A percentile compares a stretch with the other conserved stretches of the same genome.
Evolutionary conservation across 2,329 filamentous ascomycete genomes (phyloP).

Genomic region (Sordariomycetes sp.): DNA sequence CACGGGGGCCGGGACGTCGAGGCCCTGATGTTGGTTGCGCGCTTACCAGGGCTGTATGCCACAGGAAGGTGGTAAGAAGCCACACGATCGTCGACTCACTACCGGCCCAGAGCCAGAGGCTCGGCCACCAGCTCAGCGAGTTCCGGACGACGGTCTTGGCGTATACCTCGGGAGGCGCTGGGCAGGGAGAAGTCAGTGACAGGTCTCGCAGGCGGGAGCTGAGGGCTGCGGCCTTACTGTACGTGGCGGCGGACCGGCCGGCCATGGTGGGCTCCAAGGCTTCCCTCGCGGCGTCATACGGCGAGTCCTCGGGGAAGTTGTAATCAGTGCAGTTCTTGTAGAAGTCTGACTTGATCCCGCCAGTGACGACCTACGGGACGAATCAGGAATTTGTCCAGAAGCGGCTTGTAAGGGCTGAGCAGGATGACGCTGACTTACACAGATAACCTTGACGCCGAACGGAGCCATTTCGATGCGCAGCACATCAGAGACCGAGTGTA

Average conservation of each 20-base stretch:
- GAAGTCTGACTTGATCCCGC: conserved; percentile 17
- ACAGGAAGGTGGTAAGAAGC: conserved; percentile 8
- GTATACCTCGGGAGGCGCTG: conserved; percentile 9
- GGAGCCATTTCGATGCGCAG: conserved; percentile 24
- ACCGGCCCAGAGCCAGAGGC: not conserved
- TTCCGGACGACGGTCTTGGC: conserved; percentile 11
- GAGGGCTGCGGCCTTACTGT: not conserved
- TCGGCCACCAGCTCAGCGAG: conserved; percentile 3
- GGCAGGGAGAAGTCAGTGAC: not conserved
- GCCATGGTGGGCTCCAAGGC: conserved; percentile 8
- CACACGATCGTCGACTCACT: conserved; percentile 7
- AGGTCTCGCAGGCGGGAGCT: too few species aligned
- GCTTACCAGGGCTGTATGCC: conserved; percentile 1
- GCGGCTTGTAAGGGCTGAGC: conserved; percentile 2
- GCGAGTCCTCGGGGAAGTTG: conserved; percentile 19
- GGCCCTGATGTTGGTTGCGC: not conserved
- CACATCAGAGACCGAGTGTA: conserved; percentile 22
- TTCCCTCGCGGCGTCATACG: conserved; percentile 9
- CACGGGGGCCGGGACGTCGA: not conserved
- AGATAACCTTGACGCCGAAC: conserved; percentile 19
- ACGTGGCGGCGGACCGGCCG: not conserved
- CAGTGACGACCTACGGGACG: conserved; percentile 13
- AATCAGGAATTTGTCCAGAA: not conserved
- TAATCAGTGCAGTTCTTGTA: conserved; percentile 23
- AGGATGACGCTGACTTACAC: conserved; percentile 6